Evolutionary conservation across 1,284 basidiomycete genomes (phyloP).

Genomic region (Xanthoconium separans): DNA sequence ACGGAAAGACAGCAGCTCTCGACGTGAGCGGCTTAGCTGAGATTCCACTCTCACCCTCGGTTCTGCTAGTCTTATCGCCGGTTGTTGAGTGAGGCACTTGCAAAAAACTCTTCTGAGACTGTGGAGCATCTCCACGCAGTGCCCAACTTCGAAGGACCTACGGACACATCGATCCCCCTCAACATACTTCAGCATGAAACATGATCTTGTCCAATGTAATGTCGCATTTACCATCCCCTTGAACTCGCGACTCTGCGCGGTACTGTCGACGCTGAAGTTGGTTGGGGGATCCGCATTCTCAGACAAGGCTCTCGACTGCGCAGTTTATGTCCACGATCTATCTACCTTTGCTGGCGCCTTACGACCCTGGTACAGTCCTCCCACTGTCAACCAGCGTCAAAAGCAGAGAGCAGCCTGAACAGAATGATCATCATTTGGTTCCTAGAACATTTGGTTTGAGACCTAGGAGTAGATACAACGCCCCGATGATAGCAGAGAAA

Average conservation of each 20-base stretch:
- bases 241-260: not conserved
- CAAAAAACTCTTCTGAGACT: conserved; percentile 33
- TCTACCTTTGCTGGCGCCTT: no score
- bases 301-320: no score
- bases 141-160: not conserved
- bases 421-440: no score
- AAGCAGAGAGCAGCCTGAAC: no score
- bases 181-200: not conserved
- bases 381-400: no score
- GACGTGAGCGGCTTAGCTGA: conserved; percentile 45
- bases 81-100: conserved; percentile 33
- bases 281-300: no score
- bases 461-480: no score
- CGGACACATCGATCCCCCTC: not conserved
- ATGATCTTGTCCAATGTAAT: not conserved
- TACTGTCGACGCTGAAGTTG: no score
- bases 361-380: no score
- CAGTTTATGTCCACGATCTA: no score
- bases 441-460: no score
- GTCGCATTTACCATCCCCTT: not conserved
- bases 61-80: conserved; percentile 32
- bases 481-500: no score
- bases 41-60: not conserved
- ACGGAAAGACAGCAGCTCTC: conserved; percentile 80
- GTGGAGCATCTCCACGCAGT: conserved; percentile 21